These are phyloP conservation scores for Aspergillus egyptiacus DNA, from an alignment of 495 filamentous ascomycete species.

Conservation along the genomic window DNA sequence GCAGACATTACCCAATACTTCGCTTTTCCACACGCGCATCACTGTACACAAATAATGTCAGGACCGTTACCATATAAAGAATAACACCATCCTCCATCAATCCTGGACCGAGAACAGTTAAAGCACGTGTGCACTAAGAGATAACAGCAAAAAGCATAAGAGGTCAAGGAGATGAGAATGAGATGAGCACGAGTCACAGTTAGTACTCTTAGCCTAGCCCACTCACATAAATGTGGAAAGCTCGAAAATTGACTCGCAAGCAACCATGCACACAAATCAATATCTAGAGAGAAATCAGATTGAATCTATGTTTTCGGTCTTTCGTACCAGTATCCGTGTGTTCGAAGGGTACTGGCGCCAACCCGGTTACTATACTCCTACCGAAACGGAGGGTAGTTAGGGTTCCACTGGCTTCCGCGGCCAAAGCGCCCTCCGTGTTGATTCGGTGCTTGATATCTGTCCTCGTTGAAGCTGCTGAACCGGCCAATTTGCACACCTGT, in stretches of 20 bases:
- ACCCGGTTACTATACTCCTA: conserved; percentile 15
- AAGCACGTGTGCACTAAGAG: background rate
- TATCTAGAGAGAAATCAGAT: conserved; percentile 12
- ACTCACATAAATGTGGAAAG: conserved; percentile 12
- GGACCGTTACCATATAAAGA: conserved; percentile 21
- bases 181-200: conserved; percentile 8
- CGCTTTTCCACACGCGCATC: conserved; percentile 8
- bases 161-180: conserved; percentile 11
- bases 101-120: background rate
- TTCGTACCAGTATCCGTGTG: background rate
- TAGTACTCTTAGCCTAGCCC: background rate
- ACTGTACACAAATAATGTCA: conserved; percentile 20
- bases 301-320: conserved; percentile 6
- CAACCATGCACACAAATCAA: conserved; percentile 15
- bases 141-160: conserved; percentile 7
- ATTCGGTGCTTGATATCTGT: conserved; percentile 29
- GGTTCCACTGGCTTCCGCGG: conserved; percentile 36
- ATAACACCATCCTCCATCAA: background rate
- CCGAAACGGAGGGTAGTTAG: conserved; percentile 34
- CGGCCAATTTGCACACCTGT: conserved; percentile 58
- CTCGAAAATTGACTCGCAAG: conserved; percentile 4
- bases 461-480: conserved; percentile 50
- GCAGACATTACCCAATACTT: conserved; percentile 19
- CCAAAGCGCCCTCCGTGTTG: conserved; percentile 29
- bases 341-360: conserved; percentile 1